Percentiles rank a stretch among this genome's conserved stretches.
These are phyloP conservation scores for Takashimella koratensis DNA, from an alignment of 1,284 basidiomycete species.

Conservation along the genomic window DNA sequence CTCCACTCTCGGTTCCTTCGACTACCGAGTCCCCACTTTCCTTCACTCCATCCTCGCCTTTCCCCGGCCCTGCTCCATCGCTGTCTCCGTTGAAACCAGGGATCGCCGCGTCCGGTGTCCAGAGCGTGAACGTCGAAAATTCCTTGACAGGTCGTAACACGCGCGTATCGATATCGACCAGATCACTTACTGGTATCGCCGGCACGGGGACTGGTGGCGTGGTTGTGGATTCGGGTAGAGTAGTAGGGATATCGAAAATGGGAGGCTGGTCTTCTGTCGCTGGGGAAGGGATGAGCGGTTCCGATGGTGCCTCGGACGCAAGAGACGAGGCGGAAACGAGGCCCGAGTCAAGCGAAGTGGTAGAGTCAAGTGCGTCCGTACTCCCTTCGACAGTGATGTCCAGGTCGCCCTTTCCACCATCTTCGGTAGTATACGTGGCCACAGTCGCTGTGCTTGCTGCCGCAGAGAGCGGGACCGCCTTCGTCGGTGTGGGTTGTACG, in stretches of 20 bases:
- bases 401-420: too few relatives aligned
- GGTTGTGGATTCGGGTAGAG: not conserved
- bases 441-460: not conserved
- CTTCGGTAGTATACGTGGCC: too few relatives aligned
- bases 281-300: slow-evolving; percentile 32
- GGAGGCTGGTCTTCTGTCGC: slow-evolving; percentile 35
- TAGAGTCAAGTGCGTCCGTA: too few relatives aligned
- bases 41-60: not conserved
- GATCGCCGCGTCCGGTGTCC: slow-evolving; percentile 40
- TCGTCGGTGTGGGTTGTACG: not conserved
- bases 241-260: slow-evolving; percentile 15
- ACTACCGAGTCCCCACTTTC: not conserved
- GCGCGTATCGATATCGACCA: slow-evolving; percentile 7
- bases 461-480: not conserved
- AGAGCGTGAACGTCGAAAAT: slow-evolving; percentile 35
- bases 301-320: slow-evolving; percentile 1
- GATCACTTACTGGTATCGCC: not conserved
- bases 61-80: slow-evolving; percentile 8
- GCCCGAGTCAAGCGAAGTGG: too few relatives aligned
- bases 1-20: not conserved
- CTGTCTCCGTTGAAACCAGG: slow-evolving; percentile 27
- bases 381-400: too few relatives aligned
- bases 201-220: too few relatives aligned
- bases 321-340: too few relatives aligned
- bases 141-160: slow-evolving; percentile 24